Percentiles rank a stretch among this genome's conserved stretches.
Evolutionary conservation across 306 rosid genomes (phyloP).

Genomic region (Carpinus fangiana): DNA sequence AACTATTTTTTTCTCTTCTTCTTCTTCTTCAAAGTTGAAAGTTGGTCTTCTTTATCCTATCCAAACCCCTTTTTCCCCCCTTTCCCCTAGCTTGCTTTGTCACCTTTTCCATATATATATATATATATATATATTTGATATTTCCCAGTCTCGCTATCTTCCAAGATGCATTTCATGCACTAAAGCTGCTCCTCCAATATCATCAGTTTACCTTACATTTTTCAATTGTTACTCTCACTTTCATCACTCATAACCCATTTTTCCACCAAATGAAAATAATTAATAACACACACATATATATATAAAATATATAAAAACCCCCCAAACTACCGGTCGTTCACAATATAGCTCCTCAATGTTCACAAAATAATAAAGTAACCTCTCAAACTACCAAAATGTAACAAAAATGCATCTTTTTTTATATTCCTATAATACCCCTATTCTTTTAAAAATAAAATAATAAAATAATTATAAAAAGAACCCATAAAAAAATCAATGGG

Average conservation of each 20-base stretch:
- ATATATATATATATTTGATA: not conserved
- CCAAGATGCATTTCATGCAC: slow-evolving; percentile 34
- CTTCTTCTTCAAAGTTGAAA: slow-evolving; percentile 18
- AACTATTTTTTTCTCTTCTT: slow-evolving; percentile 20
- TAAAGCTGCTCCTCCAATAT: slow-evolving; percentile 35
- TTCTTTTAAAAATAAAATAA: no score
- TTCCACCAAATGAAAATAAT: no score
- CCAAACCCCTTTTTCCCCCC: slow-evolving; percentile 14
- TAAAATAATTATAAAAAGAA: no score
- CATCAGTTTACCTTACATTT: slow-evolving; percentile 28
- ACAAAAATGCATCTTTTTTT: no score
- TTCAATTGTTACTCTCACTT: slow-evolving; percentile 33
- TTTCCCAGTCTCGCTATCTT: slow-evolving; percentile 38
- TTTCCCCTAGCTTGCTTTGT: slow-evolving; percentile 23
- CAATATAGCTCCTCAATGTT: no score
- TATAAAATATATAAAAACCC: no score
- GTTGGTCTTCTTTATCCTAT: slow-evolving; percentile 39
- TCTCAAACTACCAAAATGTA: no score
- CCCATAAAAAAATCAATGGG: no score
- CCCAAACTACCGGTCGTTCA: no score
- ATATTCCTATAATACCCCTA: no score
- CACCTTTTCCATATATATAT: slow-evolving; percentile 17
- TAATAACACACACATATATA: no score
- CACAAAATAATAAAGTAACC: no score
- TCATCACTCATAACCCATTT: not conserved